A percentile compares a stretch with the other conserved stretches of the same genome.
These are phyloP conservation scores for Coemansia sp. DNA, from an alignment of 192 early-diverging fungal genomes.

Conservation along the genomic window DNA sequence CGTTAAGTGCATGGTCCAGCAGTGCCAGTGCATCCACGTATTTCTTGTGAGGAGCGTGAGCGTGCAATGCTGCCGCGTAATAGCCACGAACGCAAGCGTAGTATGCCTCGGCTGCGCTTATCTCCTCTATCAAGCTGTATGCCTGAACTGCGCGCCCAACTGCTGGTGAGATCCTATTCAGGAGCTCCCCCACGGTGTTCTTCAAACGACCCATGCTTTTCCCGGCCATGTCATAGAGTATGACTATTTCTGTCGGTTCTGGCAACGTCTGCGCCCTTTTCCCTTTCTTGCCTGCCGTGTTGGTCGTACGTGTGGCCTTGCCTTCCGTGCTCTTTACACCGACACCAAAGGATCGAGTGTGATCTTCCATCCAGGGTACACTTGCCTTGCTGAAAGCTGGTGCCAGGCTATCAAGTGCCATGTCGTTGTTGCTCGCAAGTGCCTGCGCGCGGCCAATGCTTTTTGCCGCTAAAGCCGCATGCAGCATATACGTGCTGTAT, in stretches of 20 bases:
- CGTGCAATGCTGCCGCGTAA: conserved; percentile 33
- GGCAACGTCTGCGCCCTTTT: not conserved
- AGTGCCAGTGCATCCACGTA: conserved; percentile 41
- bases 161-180: conserved; percentile 21
- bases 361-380: not conserved
- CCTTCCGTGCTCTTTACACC: not conserved
- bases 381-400: not conserved
- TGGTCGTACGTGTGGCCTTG: not conserved
- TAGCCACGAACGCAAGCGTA: conserved; percentile 39
- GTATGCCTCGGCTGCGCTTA: conserved; percentile 27
- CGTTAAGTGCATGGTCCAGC: conserved; percentile 24
- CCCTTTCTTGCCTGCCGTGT: not conserved
- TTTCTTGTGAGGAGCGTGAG: conserved; percentile 17
- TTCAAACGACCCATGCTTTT: conserved; percentile 28
- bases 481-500: conserved; percentile 21
- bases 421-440: conserved; percentile 15
- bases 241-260: conserved; percentile 17
- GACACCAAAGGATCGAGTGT: not conserved
- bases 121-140: conserved; percentile 27
- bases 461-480: conserved; percentile 17
- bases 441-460: conserved; percentile 14
- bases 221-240: conserved; percentile 32
- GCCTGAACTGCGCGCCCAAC: conserved; percentile 18
- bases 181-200: conserved; percentile 1
- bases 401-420: not conserved